A percentile compares a stretch with the other conserved stretches of the same genome.
Conservation (phyloP, 2,329 filamentous ascomycete species). For the Colletotrichum trifolii region DNA sequence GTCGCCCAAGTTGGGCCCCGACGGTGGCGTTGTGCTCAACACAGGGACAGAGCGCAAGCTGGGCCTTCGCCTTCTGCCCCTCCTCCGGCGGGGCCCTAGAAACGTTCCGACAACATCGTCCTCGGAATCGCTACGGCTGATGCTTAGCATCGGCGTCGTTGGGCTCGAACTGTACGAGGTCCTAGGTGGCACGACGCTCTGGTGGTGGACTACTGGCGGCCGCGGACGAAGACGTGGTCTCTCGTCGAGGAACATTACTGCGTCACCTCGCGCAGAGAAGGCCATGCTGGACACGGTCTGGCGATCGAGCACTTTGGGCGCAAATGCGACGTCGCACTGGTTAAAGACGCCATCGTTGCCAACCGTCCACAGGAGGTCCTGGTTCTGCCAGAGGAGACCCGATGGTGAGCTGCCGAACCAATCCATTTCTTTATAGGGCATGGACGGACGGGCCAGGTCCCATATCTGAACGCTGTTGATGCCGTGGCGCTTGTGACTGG, state of each 20-base stretch:
- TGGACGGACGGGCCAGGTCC: constrained; percentile 74
- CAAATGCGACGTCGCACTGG: constrained; percentile 74
- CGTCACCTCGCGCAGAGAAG: constrained; percentile 69
- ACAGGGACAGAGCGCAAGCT: constrained; percentile 45
- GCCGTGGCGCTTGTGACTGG: constrained; percentile 63
- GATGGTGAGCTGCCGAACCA: constrained; percentile 68
- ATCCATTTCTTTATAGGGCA: constrained; percentile 75
- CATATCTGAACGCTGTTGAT: constrained; percentile 72
- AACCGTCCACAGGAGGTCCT: constrained; percentile 74
- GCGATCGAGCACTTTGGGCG: constrained; percentile 71
- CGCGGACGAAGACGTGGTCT: constrained; percentile 59
- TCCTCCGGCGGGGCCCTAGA: constrained; percentile 58
- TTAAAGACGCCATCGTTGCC: constrained; percentile 71
- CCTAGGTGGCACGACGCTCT: constrained; percentile 48
- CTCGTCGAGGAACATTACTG: constrained; percentile 72
- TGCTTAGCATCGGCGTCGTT: constrained; percentile 61
- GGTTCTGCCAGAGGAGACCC: constrained; percentile 71
- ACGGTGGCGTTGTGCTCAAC: constrained; percentile 67
- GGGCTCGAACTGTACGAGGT: constrained; percentile 61
- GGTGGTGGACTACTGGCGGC: constrained; percentile 49
- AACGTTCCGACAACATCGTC: constrained; percentile 73
- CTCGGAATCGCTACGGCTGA: constrained; percentile 73
- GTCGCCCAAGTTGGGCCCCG: constrained; percentile 51
- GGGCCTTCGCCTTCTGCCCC: constrained; percentile 53
- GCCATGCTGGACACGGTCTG: constrained; percentile 70